Evolutionary conservation across 768 basidiomycete species (phyloP).

Genomic region (Serpula lacrymans): DNA sequence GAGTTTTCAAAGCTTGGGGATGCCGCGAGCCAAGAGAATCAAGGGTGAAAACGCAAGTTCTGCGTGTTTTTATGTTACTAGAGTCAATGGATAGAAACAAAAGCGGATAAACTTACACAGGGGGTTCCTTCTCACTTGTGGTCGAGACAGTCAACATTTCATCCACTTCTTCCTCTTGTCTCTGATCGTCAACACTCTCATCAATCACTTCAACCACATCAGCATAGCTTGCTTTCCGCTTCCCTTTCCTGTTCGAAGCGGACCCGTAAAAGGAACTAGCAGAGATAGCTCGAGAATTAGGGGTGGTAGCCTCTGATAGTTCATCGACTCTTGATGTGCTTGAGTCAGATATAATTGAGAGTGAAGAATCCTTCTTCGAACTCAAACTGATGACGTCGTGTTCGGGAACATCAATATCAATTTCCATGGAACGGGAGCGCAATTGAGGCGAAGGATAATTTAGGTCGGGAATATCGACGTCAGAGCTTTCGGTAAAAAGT

Average conservation of each 20-base stretch:
- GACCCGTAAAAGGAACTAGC: conserved; percentile 28
- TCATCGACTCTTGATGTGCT: too few species aligned
- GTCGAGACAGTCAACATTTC: conserved; percentile 24
- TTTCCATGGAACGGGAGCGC: too few species aligned
- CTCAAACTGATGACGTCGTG: too few species aligned
- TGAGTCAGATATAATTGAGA: too few species aligned
- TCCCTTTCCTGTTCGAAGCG: conserved; percentile 1
- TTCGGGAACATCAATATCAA: too few species aligned
- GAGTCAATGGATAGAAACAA: background rate
- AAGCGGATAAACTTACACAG: conserved; percentile 15
- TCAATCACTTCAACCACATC: conserved; percentile 17
- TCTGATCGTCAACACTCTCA: conserved; percentile 24
- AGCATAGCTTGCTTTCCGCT: background rate
- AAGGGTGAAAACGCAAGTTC: conserved; percentile 81
- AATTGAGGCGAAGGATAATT: too few species aligned
- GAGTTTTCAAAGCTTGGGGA: conserved; percentile 53
- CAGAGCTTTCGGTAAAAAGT: too few species aligned
- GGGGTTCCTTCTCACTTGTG: conserved; percentile 10
- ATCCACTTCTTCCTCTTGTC: conserved; percentile 29
- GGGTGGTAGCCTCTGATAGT: too few species aligned
- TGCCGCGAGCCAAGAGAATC: conserved; percentile 87
- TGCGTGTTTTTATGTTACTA: conserved; percentile 22
- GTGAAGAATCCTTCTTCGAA: too few species aligned
- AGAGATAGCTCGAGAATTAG: too few species aligned
- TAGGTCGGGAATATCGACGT: too few species aligned